Conservation (phyloP, 129 eudicot genomes). For the Chrysanthemum makinoi region DNA sequence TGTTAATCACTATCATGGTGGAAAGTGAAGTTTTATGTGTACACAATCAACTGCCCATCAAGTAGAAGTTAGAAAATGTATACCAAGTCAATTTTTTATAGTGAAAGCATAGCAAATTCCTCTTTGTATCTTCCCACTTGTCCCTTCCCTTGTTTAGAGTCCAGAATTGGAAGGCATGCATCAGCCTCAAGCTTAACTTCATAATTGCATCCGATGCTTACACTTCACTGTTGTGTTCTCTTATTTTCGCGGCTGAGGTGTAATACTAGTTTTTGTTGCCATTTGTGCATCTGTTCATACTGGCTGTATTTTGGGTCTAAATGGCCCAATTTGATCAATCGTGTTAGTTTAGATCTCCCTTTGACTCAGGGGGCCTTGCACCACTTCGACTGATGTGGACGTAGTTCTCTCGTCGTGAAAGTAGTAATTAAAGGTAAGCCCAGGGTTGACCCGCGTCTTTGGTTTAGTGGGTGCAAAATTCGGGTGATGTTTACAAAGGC, state of each 20-base stretch:
- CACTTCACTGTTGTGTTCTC: neutral
- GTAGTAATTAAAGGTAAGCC: no score
- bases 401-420: no score
- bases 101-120: slow-evolving; percentile 19
- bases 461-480: no score
- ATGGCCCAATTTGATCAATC: no score
- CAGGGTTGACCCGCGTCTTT: no score
- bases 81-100: slow-evolving; percentile 9
- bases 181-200: slow-evolving; percentile 5
- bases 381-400: no score
- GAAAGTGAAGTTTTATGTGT: slow-evolving; percentile 8
- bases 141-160: neutral
- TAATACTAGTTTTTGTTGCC: no score
- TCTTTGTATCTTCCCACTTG: neutral
- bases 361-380: no score
- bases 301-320: no score
- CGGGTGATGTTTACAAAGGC: no score
- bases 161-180: slow-evolving; percentile 1
- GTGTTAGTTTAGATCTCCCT: no score
- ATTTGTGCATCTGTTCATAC: no score
- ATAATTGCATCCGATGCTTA: neutral
- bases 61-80: slow-evolving; percentile 17
- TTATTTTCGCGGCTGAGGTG: neutral
- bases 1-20: slow-evolving; percentile 20
- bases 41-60: slow-evolving; percentile 13